Conservation (phyloP, 139 green algal species). For the Microglena sp. region DNA sequence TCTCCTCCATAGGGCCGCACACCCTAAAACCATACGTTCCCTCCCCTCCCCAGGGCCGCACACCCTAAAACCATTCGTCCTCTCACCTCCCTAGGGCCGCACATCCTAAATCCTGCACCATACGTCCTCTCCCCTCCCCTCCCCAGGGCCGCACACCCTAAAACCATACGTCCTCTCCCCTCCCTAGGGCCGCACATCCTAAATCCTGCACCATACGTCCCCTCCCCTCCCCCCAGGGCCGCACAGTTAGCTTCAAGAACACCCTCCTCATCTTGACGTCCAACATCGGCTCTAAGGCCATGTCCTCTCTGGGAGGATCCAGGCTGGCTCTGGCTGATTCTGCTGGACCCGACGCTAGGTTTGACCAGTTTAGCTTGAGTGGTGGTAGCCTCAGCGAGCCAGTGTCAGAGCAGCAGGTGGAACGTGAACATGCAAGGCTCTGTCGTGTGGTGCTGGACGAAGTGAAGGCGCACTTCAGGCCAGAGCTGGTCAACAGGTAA, state of each 20-base stretch:
- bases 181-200: no score
- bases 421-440: not conserved
- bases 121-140: no score
- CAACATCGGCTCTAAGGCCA: conserved; percentile 81
- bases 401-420: not conserved
- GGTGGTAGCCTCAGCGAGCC: not conserved
- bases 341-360: not conserved
- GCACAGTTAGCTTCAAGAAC: conserved; percentile 87
- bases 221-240: conserved; percentile 46
- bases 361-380: not conserved
- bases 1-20: no score
- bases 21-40: no score
- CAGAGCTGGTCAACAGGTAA: conserved; percentile 45
- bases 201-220: not conserved
- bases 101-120: no score
- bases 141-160: not conserved
- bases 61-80: no score
- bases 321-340: not conserved
- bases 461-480: conserved; percentile 32
- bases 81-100: no score
- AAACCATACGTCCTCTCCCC: no score
- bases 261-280: conserved; percentile 81
- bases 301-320: conserved; percentile 29
- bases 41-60: no score
- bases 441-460: conserved; percentile 57